Evolutionary conservation across 345 rosid species (phyloP).

Genomic region (Luvunga scandens): DNA sequence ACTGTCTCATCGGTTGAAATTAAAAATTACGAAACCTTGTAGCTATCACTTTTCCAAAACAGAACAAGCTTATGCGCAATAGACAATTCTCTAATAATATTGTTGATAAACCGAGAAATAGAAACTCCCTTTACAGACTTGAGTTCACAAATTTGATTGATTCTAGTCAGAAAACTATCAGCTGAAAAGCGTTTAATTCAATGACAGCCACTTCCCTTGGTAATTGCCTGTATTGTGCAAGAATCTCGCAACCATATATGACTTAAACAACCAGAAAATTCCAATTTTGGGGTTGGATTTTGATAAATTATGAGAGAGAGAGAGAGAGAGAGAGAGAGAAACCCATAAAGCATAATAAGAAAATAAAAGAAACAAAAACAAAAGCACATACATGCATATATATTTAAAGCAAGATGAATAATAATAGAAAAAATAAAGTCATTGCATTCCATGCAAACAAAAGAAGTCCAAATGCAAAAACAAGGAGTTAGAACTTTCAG

Average conservation of each 20-base stretch:
- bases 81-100: neutral
- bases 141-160: conserved; percentile 21
- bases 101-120: neutral
- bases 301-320: neutral
- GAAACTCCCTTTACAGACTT: neutral
- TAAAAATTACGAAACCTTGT: neutral
- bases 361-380: neutral
- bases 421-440: neutral
- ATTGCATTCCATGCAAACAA: conserved; percentile 35
- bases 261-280: conserved; percentile 22
- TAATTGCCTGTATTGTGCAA: conserved; percentile 34
- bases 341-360: neutral
- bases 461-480: conserved; percentile 38
- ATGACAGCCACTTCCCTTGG: conserved; percentile 25
- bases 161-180: conserved; percentile 21
- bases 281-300: conserved; percentile 14
- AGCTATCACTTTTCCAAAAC: neutral
- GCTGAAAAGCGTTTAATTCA: conserved; percentile 12
- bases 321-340: neutral
- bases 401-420: neutral
- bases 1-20: neutral
- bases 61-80: too few species aligned
- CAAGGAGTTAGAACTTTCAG: conserved; percentile 51
- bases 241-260: conserved; percentile 25
- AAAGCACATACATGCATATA: neutral